Base-by-base conservation (phyloP, 371 early-diverging fungal genomes). In the Mucor saturninus region DNA sequence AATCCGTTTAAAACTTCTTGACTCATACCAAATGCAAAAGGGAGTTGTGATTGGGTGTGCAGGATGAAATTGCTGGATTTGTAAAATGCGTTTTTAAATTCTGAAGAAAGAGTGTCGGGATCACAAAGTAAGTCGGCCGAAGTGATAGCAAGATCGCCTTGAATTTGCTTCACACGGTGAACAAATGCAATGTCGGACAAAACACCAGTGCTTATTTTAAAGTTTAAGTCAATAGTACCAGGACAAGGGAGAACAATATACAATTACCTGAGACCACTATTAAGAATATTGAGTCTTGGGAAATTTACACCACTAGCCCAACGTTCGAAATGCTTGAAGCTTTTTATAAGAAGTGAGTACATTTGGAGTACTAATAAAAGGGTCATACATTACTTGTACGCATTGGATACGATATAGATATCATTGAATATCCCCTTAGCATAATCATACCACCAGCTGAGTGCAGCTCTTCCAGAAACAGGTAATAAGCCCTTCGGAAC, bases 311-410 rank as follows among this genome's bases (percentile, higher is more conserved):
- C 71, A 38, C 67, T 73, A 14, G 80, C 75, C 80, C 80, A 83
- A 21, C 77, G 75, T 54, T 83, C 80, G 52, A 69, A 80, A 37
- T 76, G 68, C 42, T 80, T 77, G 57, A 76, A 83, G 26, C 83
- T 83, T 37, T 13, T 29, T 6, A 39, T 21, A 54, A 38, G 9
- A 38, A 10, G 21, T 45, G 21, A 26, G 57, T 54, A 42, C 14
- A 50, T 21, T 21, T 21, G 7, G 26, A 14, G 45, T 10, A 0
- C 40, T 21, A 28, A 13, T 35, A 1, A 29, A 32, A 14, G 0
- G 2, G 0, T 30, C 29, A 21, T 26, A 59, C 15, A 65, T 71
- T 70, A 83, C 83, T 77, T 80, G 69, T 78, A 69, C 43, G 83
- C 83, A 56, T 80, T 78, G 40, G 79, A 61, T 8, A 80, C 69